These are phyloP conservation scores for Petrea volubilis DNA, from an alignment of 257 asterid species.

Conservation along the genomic window DNA sequence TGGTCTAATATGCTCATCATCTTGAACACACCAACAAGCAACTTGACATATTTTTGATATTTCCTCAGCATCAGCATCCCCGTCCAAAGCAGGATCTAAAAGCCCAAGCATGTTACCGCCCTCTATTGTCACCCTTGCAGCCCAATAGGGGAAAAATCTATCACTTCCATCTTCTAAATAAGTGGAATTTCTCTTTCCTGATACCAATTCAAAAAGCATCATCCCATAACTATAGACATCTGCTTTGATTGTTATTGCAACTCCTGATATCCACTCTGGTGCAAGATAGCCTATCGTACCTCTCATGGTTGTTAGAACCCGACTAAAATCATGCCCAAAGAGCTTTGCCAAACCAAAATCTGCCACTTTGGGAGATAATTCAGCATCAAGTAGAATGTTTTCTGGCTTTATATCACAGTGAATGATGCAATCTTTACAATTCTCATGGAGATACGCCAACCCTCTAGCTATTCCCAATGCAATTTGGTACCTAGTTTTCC, in stretches of 20 bases:
- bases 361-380: conserved; percentile 23
- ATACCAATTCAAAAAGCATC: conserved; percentile 19
- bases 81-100: background rate
- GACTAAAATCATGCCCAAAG: conserved; percentile 25
- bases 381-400: conserved; percentile 25
- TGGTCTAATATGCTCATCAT: conserved; percentile 28
- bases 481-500: conserved; percentile 30
- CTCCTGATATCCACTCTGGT: conserved; percentile 11
- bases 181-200: background rate
- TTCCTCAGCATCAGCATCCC: background rate
- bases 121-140: background rate
- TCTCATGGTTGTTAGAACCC: conserved; percentile 28
- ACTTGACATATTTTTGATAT: conserved; percentile 17
- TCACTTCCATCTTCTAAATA: background rate
- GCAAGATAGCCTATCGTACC: conserved; percentile 31
- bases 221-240: conserved; percentile 34
- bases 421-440: conserved; percentile 32
- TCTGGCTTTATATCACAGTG: conserved; percentile 38
- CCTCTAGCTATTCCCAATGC: conserved; percentile 33
- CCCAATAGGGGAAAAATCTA: background rate
- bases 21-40: conserved; percentile 18
- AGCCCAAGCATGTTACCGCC: background rate
- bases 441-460: conserved; percentile 35
- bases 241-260: conserved; percentile 27
- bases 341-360: conserved; percentile 35